These are phyloP conservation scores for Eutrema heterophyllum DNA, from an alignment of 345 rosid genomes.

Conservation along the genomic window DNA sequence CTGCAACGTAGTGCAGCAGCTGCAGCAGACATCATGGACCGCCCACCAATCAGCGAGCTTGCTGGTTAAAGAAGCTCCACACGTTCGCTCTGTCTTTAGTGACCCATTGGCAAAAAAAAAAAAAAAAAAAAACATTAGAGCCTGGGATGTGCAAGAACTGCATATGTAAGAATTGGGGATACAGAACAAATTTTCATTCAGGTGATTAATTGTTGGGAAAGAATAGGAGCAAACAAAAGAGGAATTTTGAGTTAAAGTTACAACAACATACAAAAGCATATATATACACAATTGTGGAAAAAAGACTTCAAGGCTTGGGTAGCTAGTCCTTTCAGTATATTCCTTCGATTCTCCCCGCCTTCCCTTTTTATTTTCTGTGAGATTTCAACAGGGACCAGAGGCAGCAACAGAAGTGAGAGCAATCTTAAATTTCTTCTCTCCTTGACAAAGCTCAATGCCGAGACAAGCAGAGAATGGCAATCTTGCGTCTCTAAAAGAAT, in stretches of 20 bases:
- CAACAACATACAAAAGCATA: conserved; percentile 23
- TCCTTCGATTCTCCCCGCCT: background rate
- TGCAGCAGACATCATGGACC: conserved; percentile 80
- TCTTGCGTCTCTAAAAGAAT: conserved; percentile 10
- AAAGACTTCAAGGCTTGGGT: background rate
- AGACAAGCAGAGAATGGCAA: conserved; percentile 22
- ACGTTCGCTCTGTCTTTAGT: background rate
- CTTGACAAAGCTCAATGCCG: conserved; percentile 7
- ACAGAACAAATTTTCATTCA: conserved; percentile 24
- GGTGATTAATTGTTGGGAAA: conserved; percentile 25
- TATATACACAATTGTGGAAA: conserved; percentile 16
- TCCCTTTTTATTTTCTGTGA: background rate
- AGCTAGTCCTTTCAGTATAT: conserved; percentile 1
- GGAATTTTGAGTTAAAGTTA: conserved; percentile 21
- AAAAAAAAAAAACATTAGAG: background rate
- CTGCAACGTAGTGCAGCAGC: conserved; percentile 59
- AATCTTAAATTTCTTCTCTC: conserved; percentile 10
- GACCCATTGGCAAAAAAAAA: background rate
- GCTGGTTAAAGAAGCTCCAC: conserved; percentile 43
- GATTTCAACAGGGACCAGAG: conserved; percentile 11
- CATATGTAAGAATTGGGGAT: conserved; percentile 17
- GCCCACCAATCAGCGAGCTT: conserved; percentile 92
- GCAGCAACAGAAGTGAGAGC: background rate
- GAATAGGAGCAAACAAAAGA: conserved; percentile 20
- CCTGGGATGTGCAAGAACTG: background rate